Evolutionary conservation across 805 yeast species (phyloP).

Genomic region (Candida loeiensis): DNA sequence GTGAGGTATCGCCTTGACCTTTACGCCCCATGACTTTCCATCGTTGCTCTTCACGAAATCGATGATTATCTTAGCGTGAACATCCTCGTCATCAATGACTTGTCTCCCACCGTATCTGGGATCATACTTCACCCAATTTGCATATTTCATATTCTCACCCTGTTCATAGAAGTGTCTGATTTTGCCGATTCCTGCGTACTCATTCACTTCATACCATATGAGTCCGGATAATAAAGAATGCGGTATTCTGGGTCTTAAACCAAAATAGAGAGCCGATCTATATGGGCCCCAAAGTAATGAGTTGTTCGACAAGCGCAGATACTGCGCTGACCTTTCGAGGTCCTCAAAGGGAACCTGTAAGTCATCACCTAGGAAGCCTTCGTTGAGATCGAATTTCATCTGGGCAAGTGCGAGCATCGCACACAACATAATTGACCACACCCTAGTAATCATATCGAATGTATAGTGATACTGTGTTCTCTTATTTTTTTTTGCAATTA

Average conservation of each 20-base stretch:
- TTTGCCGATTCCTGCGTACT: slow-evolving; percentile 47
- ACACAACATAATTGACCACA: slow-evolving; percentile 1
- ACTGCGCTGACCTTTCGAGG: slow-evolving; percentile 9
- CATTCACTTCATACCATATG: slow-evolving; percentile 80
- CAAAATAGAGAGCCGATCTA: slow-evolving; percentile 80
- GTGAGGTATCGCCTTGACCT: slow-evolving; percentile 63
- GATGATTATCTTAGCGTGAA: slow-evolving; percentile 58
- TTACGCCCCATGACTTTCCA: slow-evolving; percentile 78
- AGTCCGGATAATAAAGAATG: slow-evolving; percentile 72
- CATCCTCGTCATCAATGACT: slow-evolving; percentile 61
- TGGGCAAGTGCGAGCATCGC: slow-evolving; percentile 10
- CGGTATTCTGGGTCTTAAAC: slow-evolving; percentile 80
- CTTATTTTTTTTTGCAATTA: not conserved
- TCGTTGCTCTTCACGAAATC: slow-evolving; percentile 72
- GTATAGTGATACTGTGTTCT: not conserved
- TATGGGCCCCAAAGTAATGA: slow-evolving; percentile 83
- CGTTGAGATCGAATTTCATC: slow-evolving; percentile 21
- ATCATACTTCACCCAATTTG: slow-evolving; percentile 86
- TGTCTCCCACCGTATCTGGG: slow-evolving; percentile 86
- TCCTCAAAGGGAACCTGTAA: slow-evolving; percentile 6
- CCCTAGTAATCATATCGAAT: not conserved
- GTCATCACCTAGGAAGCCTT: slow-evolving; percentile 4
- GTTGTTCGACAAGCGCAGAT: slow-evolving; percentile 17
- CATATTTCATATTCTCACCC: slow-evolving; percentile 62
- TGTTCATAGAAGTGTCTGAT: slow-evolving; percentile 77